A percentile compares a stretch with the other conserved stretches of the same genome.
Evolutionary conservation across 148 eudicot species (phyloP).

Genomic region (Vaccinium darrowii): DNA sequence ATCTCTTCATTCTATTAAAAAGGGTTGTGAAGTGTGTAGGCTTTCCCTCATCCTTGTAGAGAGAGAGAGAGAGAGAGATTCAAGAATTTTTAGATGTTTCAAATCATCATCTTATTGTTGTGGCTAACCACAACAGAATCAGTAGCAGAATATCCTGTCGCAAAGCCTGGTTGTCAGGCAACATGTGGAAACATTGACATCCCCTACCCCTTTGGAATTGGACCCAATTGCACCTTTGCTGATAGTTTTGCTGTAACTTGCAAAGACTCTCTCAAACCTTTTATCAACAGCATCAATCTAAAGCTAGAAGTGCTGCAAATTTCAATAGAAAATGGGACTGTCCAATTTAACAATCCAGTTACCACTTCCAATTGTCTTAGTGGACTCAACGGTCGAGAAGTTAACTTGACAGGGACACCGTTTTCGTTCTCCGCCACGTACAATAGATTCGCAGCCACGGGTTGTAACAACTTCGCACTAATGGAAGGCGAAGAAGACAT

Average conservation of each 20-base stretch:
- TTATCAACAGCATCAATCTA: background rate
- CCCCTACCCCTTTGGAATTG: background rate
- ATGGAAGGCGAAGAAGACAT: accelerated
- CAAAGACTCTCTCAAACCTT: background rate
- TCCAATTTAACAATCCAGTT: too few relatives aligned
- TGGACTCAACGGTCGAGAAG: too few relatives aligned
- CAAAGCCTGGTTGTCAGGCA: background rate
- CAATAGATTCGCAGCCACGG: too few relatives aligned
- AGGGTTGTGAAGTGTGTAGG: too few relatives aligned
- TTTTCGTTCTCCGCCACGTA: too few relatives aligned
- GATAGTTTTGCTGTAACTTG: background rate
- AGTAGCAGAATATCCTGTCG: background rate
- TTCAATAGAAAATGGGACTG: too few relatives aligned
- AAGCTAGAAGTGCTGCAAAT: background rate
- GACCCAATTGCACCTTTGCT: background rate
- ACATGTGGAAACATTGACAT: background rate
- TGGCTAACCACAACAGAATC: too few relatives aligned
- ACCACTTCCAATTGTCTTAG: too few relatives aligned
- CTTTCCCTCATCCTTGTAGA: background rate
- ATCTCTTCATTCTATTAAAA: background rate
- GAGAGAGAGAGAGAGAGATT: background rate
- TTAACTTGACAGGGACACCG: too few relatives aligned
- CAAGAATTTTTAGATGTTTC: too few relatives aligned
- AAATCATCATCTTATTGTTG: too few relatives aligned
- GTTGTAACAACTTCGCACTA: too few relatives aligned